These are phyloP conservation scores for Lipomyces starkeyi DNA, from an alignment of 805 yeast genomes.

Conservation along the genomic window DNA sequence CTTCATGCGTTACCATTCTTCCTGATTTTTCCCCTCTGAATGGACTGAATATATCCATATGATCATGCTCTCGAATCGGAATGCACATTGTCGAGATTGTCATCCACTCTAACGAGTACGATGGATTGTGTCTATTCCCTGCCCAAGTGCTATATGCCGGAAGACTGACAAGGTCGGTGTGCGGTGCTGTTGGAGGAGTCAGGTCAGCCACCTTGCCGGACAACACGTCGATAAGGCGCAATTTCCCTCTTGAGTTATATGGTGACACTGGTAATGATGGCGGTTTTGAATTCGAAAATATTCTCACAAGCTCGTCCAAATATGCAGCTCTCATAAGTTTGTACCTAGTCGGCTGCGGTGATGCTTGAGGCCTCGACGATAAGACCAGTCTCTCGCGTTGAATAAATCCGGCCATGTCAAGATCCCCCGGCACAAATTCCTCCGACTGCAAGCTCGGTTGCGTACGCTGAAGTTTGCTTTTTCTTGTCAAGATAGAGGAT, in stretches of 20 bases:
- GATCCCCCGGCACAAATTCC: neutral
- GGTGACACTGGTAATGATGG: slow-evolving; percentile 2
- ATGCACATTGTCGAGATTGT: slow-evolving; percentile 21
- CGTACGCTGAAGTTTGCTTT: neutral
- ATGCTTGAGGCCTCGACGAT: neutral
- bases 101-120: slow-evolving; percentile 27
- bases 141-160: neutral
- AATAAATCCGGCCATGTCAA: neutral
- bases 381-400: neutral
- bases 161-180: neutral
- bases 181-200: neutral
- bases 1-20: slow-evolving; percentile 6
- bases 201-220: slow-evolving; percentile 4
- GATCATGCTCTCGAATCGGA: slow-evolving; percentile 27
- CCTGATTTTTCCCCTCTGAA: slow-evolving; percentile 3
- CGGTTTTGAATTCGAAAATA: slow-evolving; percentile 3
- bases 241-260: neutral
- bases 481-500: neutral
- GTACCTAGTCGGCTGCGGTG: neutral
- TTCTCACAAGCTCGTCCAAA: slow-evolving; percentile 8
- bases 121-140: neutral
- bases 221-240: slow-evolving; percentile 13
- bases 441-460: neutral
- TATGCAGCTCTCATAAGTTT: slow-evolving; percentile 1
- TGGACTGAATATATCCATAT: slow-evolving; percentile 16